Evolutionary conservation across 768 basidiomycete species (phyloP), one percentile per base, ranked within the genome.

Genomic region (Kwoniella sp.): DNA sequence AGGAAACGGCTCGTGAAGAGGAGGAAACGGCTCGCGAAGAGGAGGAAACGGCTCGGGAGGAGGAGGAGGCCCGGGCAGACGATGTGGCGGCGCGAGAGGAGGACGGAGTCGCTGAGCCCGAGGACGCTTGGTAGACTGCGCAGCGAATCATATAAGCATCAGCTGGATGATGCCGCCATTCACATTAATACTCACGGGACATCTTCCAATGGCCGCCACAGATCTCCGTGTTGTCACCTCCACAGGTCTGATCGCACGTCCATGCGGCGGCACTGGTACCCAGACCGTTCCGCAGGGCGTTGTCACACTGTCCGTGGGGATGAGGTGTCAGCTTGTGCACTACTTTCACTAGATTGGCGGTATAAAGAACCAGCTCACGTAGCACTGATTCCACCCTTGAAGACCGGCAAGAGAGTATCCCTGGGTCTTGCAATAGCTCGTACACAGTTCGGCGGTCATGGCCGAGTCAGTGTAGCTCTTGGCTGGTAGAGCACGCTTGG

Each of bases 321-420:
- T 8, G 31, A 32, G 31, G 8, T 32, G 31, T 15, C 31, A 32
- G 8, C 9, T 32, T 32, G 15, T 32, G 8, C 31, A 32, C n/a
- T n/a, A n/a, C 25, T 36, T 36, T 6, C 15, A 6, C 7, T 28
- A 25, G 22, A 49, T 27, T 15, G 28, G 14, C 6, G 12, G 14
- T 10, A 33, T n/a, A 39, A 12, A 9, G 22, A 55, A n/a, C n/a
- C n/a, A n/a, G n/a, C 64, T 56, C 33, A 62, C 63, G 28, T 14
- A 65, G 43, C 64, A 66, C 33, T 57, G 43, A 28, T 32, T 50
- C 17, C 53, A 36, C 25, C 47, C 64, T 66, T 32, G 19, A 19
- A 59, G 26, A 6, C 63, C 67, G 26, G 63, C 63, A 15, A 43
- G 43, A 3, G 37, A 40, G 46, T 56, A 69, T 3, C 67, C 62